A percentile compares a stretch with the other conserved stretches of the same genome.
Evolutionary conservation across 2,329 filamentous ascomycete species (phyloP).

Genomic region (Colletotrichum falcatum): DNA sequence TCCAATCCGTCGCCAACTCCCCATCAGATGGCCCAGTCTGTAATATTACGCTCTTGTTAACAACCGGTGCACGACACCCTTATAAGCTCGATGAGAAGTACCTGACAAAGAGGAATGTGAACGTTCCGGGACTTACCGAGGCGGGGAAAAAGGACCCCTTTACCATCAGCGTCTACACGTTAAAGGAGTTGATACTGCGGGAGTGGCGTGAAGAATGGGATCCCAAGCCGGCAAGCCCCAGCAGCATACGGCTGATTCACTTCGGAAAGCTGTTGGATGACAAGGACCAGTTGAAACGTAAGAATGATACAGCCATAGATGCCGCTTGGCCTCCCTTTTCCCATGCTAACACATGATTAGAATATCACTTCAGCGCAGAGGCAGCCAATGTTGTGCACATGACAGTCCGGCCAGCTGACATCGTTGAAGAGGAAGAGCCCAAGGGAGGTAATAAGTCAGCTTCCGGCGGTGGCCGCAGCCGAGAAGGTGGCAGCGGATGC

Average conservation of each 20-base stretch:
- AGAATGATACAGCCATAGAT: conserved; percentile 48
- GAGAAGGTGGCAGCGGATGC: conserved; percentile 58
- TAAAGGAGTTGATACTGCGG: conserved; percentile 93
- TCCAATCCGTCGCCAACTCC: conserved; percentile 50
- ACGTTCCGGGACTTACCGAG: conserved; percentile 74
- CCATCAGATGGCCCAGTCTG: conserved; percentile 61
- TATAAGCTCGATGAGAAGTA: conserved; percentile 93
- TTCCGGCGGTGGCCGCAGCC: conserved; percentile 55
- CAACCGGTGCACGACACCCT: conserved; percentile 84
- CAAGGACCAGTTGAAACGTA: conserved; percentile 87
- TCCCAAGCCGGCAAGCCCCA: conserved; percentile 84
- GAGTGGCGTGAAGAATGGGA: conserved; percentile 97
- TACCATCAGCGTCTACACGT: conserved; percentile 90
- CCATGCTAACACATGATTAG: conserved; percentile 57
- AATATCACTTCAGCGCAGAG: conserved; percentile 81
- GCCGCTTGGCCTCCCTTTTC: neutral
- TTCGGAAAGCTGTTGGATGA: conserved; percentile 93
- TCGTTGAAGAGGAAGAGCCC: conserved; percentile 83
- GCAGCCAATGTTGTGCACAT: conserved; percentile 91
- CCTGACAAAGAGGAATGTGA: conserved; percentile 82
- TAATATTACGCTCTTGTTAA: conserved; percentile 85
- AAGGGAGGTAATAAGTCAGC: conserved; percentile 70
- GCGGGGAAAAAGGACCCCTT: conserved; percentile 79
- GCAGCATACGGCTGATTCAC: conserved; percentile 89
- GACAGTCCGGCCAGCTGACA: conserved; percentile 88